phyloP scores from a whole-genome alignment of 2,329 filamentous ascomycete species.

The Didymella keratinophila region DNA sequence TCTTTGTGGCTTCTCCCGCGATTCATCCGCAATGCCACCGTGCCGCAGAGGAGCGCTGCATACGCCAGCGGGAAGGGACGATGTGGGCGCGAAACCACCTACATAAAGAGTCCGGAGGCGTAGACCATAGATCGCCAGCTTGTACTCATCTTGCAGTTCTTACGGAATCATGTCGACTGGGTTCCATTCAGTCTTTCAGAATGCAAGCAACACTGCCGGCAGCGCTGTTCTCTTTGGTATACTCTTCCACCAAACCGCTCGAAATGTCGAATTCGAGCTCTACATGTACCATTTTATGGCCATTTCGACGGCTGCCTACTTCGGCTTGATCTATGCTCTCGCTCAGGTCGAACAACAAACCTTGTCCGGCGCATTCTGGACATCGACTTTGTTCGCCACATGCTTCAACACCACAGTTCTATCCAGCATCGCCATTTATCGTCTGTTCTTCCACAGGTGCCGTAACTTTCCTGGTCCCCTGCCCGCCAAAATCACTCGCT shows the following conservation, averaged over 20 bases:
- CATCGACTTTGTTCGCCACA: not conserved
- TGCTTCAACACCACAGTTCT: not conserved
- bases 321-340: not conserved
- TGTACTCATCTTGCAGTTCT: slow-evolving; percentile 2
- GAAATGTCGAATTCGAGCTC: not conserved
- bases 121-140: not conserved
- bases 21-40: not conserved
- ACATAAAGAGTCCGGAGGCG: not conserved
- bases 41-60: not conserved
- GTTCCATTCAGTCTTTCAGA: not conserved
- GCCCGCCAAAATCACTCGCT: not conserved
- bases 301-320: not conserved
- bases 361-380: not conserved
- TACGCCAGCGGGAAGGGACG: not conserved
- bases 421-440: not conserved
- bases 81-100: not conserved
- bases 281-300: not conserved
- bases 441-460: not conserved
- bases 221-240: not conserved
- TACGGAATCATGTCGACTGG: not conserved
- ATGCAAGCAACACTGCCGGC: not conserved
- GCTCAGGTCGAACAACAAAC: not conserved
- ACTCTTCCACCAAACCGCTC: not conserved
- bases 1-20: not conserved
- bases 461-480: not conserved